Evolutionary conservation across 208 protist species (phyloP), one percentile per base, ranked within the genome.

Genomic region (Acanthamoeba sp.): DNA sequence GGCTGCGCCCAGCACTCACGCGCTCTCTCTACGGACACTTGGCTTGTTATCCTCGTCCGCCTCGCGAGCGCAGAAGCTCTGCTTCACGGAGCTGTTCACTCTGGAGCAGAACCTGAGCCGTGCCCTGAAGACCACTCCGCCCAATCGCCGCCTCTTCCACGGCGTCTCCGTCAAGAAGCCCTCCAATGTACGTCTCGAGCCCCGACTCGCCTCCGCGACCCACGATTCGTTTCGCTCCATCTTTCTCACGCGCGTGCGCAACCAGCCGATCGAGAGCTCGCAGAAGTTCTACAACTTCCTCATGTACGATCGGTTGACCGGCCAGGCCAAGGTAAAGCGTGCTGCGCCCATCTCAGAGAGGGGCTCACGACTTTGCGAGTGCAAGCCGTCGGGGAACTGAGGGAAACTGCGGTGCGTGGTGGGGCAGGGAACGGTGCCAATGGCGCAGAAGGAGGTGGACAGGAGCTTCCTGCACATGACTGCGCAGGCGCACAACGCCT

Each of bases 401-500:
- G n/a, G n/a, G n/a, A n/a, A n/a, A n/a, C 45, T 50, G 45, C 18
- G 45, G 12, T 50, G 45, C 10, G 45, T 50, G 4, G 12, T 50
- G 1, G 45, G 14, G 4, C 48, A 71, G 62, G 62, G 62, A 1
- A 71, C 62, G 24, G 66, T 40, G 14, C 66, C 66, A 12, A 78
- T 40, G 66, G 66, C 66, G 4, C 66, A 78, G 66, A 78, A 87
- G 78, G 78, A 87, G 45, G 78, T 59, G 32, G 78, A 87, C 78
- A 1, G 48, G 27, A 62, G 78, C 48, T 87, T 87, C 48, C 38
- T 87, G 0, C 78, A 87, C 1, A 57, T 50, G 29, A 87, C 78
- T 0, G 38, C 45, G 1, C 1, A 87, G 42, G 78, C 78, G 6
- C 78, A 87, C 48, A 87, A 50, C 45, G 27, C 27, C 3, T 87